These are phyloP conservation scores for Streptanthus diversifolius DNA, from an alignment of 345 rosid species.

Conservation along the genomic window DNA sequence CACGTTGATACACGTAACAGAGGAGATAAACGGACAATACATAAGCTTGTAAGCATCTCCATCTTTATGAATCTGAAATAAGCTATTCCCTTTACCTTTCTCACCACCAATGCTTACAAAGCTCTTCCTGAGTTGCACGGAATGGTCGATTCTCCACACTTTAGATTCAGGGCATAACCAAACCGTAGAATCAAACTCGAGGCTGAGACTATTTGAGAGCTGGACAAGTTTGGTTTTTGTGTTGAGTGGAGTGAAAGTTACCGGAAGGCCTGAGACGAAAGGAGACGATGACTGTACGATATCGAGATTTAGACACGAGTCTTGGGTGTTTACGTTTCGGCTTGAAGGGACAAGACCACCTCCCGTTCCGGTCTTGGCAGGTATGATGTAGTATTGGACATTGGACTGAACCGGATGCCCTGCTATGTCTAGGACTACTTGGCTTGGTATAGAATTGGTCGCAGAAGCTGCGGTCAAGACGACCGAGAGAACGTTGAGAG, in stretches of 20 bases:
- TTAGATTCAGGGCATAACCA: constrained; percentile 29
- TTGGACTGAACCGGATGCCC: constrained; percentile 11
- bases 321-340: constrained; percentile 2
- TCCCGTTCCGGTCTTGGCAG: constrained; percentile 29
- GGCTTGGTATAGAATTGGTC: not conserved
- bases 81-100: constrained; percentile 15
- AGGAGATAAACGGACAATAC: constrained; percentile 18
- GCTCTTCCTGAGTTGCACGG: constrained; percentile 16
- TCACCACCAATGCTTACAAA: constrained; percentile 24
- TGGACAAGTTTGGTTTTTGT: constrained; percentile 14
- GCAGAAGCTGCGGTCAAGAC: constrained; percentile 9
- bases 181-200: constrained; percentile 23
- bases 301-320: constrained; percentile 25
- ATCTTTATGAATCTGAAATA: constrained; percentile 25
- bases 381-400: constrained; percentile 31
- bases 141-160: constrained; percentile 22
- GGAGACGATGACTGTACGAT: constrained; percentile 23
- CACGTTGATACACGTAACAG: constrained; percentile 12
- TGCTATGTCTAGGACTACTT: constrained; percentile 18
- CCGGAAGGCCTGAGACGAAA: constrained; percentile 29
- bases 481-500: constrained; percentile 7
- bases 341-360: constrained; percentile 28
- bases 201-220: constrained; percentile 14
- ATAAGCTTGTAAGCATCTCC: constrained; percentile 31
- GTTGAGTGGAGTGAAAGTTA: constrained; percentile 14